Conservation (phyloP, 768 basidiomycete species). For the Russula olivacea region DNA sequence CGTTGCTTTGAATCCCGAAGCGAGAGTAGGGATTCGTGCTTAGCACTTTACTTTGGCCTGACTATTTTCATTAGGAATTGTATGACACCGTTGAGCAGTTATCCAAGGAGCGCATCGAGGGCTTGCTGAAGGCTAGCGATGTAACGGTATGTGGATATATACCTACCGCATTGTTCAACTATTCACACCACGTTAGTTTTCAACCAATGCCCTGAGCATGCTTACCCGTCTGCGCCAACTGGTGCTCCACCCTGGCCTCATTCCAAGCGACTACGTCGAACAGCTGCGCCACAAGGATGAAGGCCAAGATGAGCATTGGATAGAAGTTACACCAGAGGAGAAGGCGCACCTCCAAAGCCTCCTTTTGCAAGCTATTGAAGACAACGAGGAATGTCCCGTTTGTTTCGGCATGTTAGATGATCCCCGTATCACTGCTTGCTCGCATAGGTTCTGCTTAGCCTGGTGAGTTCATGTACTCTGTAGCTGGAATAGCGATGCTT, state of each 20-base stretch:
- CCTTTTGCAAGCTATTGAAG: slow-evolving; percentile 65
- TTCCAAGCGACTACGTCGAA: slow-evolving; percentile 66
- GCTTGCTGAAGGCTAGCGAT: slow-evolving; percentile 42
- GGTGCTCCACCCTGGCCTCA: slow-evolving; percentile 68
- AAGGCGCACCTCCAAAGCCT: slow-evolving; percentile 49
- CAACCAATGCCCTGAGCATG: slow-evolving; percentile 69
- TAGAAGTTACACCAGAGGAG: slow-evolving; percentile 48
- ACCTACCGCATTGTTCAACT: slow-evolving; percentile 9
- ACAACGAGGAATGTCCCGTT: slow-evolving; percentile 78
- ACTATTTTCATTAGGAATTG: slow-evolving; percentile 38
- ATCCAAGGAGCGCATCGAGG: slow-evolving; percentile 58
- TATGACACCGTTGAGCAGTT: slow-evolving; percentile 65
- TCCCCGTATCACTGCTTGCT: slow-evolving; percentile 67
- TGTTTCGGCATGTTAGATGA: slow-evolving; percentile 58
- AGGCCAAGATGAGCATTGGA: slow-evolving; percentile 31
- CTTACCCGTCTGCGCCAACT: slow-evolving; percentile 84
- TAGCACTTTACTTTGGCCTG: background rate
- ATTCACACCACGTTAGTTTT: slow-evolving; percentile 39
- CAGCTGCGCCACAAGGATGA: slow-evolving; percentile 43
- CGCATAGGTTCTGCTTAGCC: slow-evolving; percentile 64
- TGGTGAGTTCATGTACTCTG: slow-evolving; percentile 43
- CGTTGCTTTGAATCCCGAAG: slow-evolving; percentile 57
- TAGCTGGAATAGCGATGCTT: background rate
- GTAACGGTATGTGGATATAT: slow-evolving; percentile 32
- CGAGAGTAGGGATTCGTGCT: slow-evolving; percentile 42